Base-by-base conservation (phyloP, 2,329 filamentous ascomycete species). In the Zymoseptoria tritici region DNA sequence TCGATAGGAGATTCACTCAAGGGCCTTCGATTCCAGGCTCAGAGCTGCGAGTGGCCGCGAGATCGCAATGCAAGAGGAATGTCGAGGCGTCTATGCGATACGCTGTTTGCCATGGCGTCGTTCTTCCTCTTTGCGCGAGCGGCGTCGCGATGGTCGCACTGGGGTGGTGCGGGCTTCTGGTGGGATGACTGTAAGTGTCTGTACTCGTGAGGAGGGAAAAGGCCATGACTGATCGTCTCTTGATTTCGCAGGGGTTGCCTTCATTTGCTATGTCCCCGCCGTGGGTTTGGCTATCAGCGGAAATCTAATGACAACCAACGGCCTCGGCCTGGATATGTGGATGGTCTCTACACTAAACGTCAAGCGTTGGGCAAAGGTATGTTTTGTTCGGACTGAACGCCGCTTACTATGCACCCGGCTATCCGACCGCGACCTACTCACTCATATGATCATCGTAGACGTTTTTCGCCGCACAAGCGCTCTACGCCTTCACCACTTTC, bases 401-500 rank as follows among this genome's bases (percentile, higher is more conserved):
- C 16, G 36, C 36, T n/a, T n/a, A 42, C 11, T 4, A 24, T 24
- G 22, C 22, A 24, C 26, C 9, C 26, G 7, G 26, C 26, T 29
- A 29, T 29, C 8, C 26, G 26, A 29, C 36, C 36, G 5, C 13
- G 2, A 46, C 13, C 36, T 46, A 4, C 36, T 46, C 2, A 46
- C 36, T 46, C 5, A n/a, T 6, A 3, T 46, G 4, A 16, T 16
- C 5, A 46, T 46, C 36, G 36, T 19, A 61, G 62, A 61, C 59
- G 57, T 56, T 57, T 29, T 63, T 57, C 49, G 53, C 56, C 16
- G 57, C 22, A 6, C 56, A 61, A 16, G 54, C 59, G 19, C 24
- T 63, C 9, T 63, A 63, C 55, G 22, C 57, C 16, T 49, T 55
- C 13, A 52, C 55, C 2, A 61, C 56, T 2, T 64, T 56, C 50